Evolutionary conservation across 2,329 filamentous ascomycete genomes (phyloP).

Genomic region (Thelonectria blattea): DNA sequence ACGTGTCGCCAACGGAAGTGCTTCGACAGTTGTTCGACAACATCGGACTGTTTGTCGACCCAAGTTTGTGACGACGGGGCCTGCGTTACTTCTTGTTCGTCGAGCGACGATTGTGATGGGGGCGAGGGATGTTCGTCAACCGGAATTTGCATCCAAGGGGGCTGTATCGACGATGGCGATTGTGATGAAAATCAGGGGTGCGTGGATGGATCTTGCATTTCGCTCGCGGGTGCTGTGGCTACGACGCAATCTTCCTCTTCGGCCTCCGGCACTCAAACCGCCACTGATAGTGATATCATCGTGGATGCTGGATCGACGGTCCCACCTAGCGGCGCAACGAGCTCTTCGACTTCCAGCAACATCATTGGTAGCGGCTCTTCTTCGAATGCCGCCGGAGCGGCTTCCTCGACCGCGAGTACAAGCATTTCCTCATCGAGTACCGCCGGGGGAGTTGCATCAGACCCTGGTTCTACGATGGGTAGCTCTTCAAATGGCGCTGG

Average conservation of each 20-base stretch:
- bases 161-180: not conserved
- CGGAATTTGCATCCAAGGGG: not conserved
- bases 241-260: not conserved
- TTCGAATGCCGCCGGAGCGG: not conserved
- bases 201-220: not conserved
- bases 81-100: not conserved
- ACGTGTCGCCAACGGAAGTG: not conserved
- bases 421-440: not conserved
- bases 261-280: not conserved
- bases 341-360: not conserved
- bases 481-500: too few relatives aligned
- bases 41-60: not conserved
- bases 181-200: not conserved
- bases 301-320: not conserved
- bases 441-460: too few relatives aligned
- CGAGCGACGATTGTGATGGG: not conserved
- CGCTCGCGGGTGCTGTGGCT: not conserved
- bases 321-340: not conserved
- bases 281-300: not conserved
- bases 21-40: constrained; percentile 1
- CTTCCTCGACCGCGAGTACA: not conserved
- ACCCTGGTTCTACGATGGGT: too few relatives aligned
- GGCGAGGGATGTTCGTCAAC: not conserved
- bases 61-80: not conserved
- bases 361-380: not conserved